These are phyloP conservation scores for Eleusine indica DNA, from an alignment of 176 grass and related monocot genomes.

Conservation along the genomic window DNA sequence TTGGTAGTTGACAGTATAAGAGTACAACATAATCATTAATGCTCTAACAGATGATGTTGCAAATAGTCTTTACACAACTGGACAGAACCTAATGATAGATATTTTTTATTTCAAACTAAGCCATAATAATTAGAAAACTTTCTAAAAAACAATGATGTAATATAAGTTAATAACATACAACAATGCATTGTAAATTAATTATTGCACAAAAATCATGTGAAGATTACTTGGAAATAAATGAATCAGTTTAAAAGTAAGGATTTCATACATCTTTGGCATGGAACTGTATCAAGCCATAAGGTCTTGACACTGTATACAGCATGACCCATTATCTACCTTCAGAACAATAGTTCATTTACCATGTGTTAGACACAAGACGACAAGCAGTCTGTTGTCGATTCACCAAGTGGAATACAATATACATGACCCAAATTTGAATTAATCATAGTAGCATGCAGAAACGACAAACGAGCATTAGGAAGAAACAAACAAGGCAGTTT, in stretches of 20 bases:
- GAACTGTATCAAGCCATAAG: background rate
- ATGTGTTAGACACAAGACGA: background rate
- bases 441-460: slow-evolving; percentile 8
- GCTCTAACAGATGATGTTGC: background rate
- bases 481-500: background rate
- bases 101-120: background rate
- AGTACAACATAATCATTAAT: background rate
- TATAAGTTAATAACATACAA: slow-evolving; percentile 1
- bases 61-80: background rate
- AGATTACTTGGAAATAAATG: slow-evolving; percentile 19
- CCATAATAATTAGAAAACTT: slow-evolving; percentile 11
- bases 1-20: background rate
- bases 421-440: background rate
- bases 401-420: background rate
- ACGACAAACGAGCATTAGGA: background rate
- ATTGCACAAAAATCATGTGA: background rate
- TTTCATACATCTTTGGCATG: background rate
- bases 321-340: background rate
- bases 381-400: background rate
- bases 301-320: background rate
- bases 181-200: slow-evolving; percentile 6
- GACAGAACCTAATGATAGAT: background rate
- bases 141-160: background rate
- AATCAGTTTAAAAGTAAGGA: background rate
- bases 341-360: background rate